A percentile compares a stretch with the other conserved stretches of the same genome.
phyloP scores from a whole-genome alignment of 371 early-diverging fungal species.

The Lichtheimia corymbifera region DNA sequence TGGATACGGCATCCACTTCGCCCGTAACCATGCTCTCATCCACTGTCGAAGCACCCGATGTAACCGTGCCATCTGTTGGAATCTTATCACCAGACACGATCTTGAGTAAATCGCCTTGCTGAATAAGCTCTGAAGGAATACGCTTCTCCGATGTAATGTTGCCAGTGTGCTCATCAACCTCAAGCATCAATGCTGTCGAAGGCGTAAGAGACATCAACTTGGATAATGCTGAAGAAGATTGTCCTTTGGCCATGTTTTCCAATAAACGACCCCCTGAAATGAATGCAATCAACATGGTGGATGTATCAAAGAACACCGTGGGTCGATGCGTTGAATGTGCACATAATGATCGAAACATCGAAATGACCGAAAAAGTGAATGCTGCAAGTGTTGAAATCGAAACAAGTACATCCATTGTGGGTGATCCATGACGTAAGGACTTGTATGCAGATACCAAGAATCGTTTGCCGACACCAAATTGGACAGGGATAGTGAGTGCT shows the following conservation, averaged over 20 bases:
- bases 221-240: slow-evolving; percentile 87
- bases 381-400: slow-evolving; percentile 85
- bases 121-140: slow-evolving; percentile 86
- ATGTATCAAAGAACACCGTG: slow-evolving; percentile 91
- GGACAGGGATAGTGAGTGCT: slow-evolving; percentile 83
- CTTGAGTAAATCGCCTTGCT: slow-evolving; percentile 82
- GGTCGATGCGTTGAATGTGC: slow-evolving; percentile 55
- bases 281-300: slow-evolving; percentile 88
- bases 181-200: slow-evolving; percentile 53
- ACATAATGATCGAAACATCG: slow-evolving; percentile 57
- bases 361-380: slow-evolving; percentile 71
- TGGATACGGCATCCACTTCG: slow-evolving; percentile 89
- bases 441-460: slow-evolving; percentile 82
- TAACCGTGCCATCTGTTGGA: slow-evolving; percentile 91
- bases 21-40: slow-evolving; percentile 99
- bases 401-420: slow-evolving; percentile 97
- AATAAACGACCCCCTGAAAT: slow-evolving; percentile 88
- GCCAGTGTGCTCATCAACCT: slow-evolving; percentile 30
- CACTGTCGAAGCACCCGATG: slow-evolving; percentile 80
- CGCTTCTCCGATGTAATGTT: slow-evolving; percentile 59
- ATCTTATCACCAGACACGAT: slow-evolving; percentile 92
- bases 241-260: slow-evolving; percentile 93
- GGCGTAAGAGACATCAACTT: slow-evolving; percentile 89
- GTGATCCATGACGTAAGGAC: slow-evolving; percentile 75
- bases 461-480: slow-evolving; percentile 82